Base-by-base conservation (phyloP, 169 alveolate genomes). In the Eimeria zaria region DNA sequence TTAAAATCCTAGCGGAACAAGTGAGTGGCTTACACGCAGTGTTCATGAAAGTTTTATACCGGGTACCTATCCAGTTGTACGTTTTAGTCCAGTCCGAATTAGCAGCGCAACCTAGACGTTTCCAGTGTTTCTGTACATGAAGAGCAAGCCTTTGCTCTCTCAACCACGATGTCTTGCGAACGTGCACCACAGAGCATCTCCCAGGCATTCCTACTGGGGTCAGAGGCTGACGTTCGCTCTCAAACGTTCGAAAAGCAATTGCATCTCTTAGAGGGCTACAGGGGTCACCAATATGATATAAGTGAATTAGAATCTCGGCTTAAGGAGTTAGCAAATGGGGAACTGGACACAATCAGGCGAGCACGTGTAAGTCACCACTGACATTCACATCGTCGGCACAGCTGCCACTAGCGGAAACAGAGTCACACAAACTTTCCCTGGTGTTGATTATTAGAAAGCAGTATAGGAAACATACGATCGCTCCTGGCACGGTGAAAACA, bases 231-330 rank as follows among this genome's bases (percentile, higher is more conserved):
- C 16, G 94, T 55, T 18, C 78, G 94, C 62, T 33, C 67, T 24
- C 80, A 9, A n/a, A 64, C 67, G 36, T 87, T 71, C 94, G 84
- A 87, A 36, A 87, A 87, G 94, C 83, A 60, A 67, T 30, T 44
- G 2, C 36, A 39, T 8, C 62, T 87, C 46, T 83, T 87, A 51
- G 94, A 87, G 71, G 94, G 94, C n/a, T 87, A 87, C 62, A 55
- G 67, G 44, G 64, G 84, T 44, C 94, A 87, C 46, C 94, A 87
- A 62, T 87, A 87, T n/a, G 94, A 87, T 74, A 41, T 44, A 7
- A 4, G 33, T 27, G 94, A 87, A 44, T 53, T 87, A 51, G 55
- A 87, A 48, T 44, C 64, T 62, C 80, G 94, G 39, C 55, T 87
- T 27, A 74, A 44, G 33, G 83, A 87, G 62, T 33, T 62, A 11